Base-by-base conservation (phyloP, 2,329 filamentous ascomycete genomes). In the Fusarium tjaetaba region DNA sequence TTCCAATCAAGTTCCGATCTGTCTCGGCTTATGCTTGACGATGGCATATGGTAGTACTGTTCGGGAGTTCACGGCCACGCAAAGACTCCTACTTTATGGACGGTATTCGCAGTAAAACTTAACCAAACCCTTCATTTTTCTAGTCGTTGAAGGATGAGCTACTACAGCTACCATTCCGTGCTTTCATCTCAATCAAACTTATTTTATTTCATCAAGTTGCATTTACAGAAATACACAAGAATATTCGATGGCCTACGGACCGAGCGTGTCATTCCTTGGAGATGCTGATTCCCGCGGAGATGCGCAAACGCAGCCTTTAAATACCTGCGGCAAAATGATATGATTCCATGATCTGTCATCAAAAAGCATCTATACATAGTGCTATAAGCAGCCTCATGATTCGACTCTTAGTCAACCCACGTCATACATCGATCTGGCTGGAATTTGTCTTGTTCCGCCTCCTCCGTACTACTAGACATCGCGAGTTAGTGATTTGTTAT, bases 271-370 rank as follows among this genome's bases (percentile, higher is more conserved):
- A 32, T 34, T 55, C 51, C 61, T 49, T 39, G 56, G 56, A 71
- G 45, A 70, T 58, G 42, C 30, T 52, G 45, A 71, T 34, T 49
- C 28, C 68, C 68, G 68, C 67, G 67, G 66, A 71, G 68, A 71
- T 67, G 49, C 56, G 16, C 15, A 30, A 70, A 60, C 57, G n/a
- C 20, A 22, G 2, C 6, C 26, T 30, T 42, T 38, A n/a, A 39
- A 42, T 39, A 30, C n/a, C 48, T 36, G 32, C 20, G 26, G 8
- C n/a, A 30, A 42, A 39, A 71, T 71, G 67, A 67, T 66, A 43
- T 71, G 67, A 71, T 71, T 32, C 45, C 39, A 61, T 55, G 36
- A 34, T 53, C 45, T 67, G 68, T 45, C 39, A 30, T 36, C 15
- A 71, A 45, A 65, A 62, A 55, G 51, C 49, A 61, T 16, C n/a